Base-by-base conservation (phyloP, 305 asterid genomes). In the Lippia alba region DNA sequence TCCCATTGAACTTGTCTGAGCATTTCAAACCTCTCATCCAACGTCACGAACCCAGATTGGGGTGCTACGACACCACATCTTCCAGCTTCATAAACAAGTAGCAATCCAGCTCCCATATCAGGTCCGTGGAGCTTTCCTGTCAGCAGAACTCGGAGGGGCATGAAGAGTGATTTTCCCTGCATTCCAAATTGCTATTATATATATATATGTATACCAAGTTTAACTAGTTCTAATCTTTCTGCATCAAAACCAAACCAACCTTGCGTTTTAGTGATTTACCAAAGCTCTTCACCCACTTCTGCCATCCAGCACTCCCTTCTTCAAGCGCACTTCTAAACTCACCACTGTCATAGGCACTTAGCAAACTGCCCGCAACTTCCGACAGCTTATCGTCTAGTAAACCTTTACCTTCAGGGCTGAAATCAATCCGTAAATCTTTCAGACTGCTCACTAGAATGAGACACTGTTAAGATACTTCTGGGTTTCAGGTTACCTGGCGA, bases 81-180 rank as follows among this genome's bases (percentile, higher is more conserved):
- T 73, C 89, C 91, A 54, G 97, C 99, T 82, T 85, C 82, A 70
- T 89, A 78, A 40, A 94, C 79, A 66, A 94, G 78, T 69, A 87
- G 81, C 68, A 92, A 17, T 50, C 84, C 79, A 39, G 88, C 76
- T 56, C 92, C 99, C 89, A 91, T 91, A 14, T 94, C 99, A 54
- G 97, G 99, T 33, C 99, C 97, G 57, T 94, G 97, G 62, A 94
- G 92, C 81, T 84, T 88, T 67, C 99, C 99, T 1, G 97, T 91
- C 48, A 94, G 86, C 81, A 89, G 73, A 69, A 94, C 82, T 45
- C 97, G 89, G 49, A 94, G 95, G 60, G 99, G 99, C 96, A 88
- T 83, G 92, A 94, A 91, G 18, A 94, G 94, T 64, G 95, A 82
- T 82, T 88, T 94, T 55, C 99, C 99, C 99, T 94, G 88, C 57